Base-by-base conservation (phyloP, 139 green algal genomes). In the Ettlia oleoabundans region DNA sequence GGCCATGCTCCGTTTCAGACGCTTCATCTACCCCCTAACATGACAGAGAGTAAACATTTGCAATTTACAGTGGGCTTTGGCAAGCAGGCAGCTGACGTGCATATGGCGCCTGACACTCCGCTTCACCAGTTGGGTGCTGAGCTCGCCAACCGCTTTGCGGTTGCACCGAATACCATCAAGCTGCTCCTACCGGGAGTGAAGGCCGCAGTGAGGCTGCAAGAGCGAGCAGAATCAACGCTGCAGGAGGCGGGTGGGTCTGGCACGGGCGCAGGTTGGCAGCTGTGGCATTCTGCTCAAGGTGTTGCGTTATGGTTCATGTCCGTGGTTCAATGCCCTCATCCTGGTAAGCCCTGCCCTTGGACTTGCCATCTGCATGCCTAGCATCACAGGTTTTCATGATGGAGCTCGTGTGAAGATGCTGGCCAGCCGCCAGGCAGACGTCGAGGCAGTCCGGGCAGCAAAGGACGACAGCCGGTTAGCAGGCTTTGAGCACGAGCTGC, bases 401-500 rank as follows among this genome's bases (percentile, higher is more conserved):
- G 62, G 62, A 30, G 47, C 67, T 19, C n/a, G 32, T 18, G 22
- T 83, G 18, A 83, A 83, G 51, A 77, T 80, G 80, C 68, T 93
- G 68, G 86, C 82, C 30, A 92, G 86, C 73, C 52, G 8, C 0
- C 63, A 66, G 3, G 66, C 62, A 2, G 90, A 89, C 6, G 64
- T 94, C 7, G 42, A 72, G 37, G 47, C 74, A 1, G 82, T 94
- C 22, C 73, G 62, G 28, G 51, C 64, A 2, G 66, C 67, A 19
- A 37, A 52, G 4, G 92, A 92, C 26, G 18, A 82, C 9, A 82
- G 84, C 18, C 55, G 82, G 22, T 43, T 92, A 13, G 40, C 78
- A 1, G 68, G 81, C 32, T 94, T 96, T 74, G 93, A 96, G 3
- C 76, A 93, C 33, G 93, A 96, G 74, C 64, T 86, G 26, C 51